Conservation (phyloP, 2,329 filamentous ascomycete genomes). For the Fusarium udum region DNA sequence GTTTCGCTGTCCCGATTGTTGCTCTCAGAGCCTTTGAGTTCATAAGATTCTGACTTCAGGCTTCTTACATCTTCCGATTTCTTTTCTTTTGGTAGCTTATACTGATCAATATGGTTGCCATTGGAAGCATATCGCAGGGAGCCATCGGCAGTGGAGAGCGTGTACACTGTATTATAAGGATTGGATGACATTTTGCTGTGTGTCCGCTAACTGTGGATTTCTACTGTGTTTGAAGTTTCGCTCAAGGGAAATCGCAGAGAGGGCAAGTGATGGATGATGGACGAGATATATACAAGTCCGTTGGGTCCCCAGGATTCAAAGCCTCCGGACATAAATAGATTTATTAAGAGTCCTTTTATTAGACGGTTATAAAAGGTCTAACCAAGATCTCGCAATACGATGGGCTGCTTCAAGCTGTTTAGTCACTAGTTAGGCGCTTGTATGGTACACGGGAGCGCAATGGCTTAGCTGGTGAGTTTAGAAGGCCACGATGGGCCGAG, state of each 20-base stretch:
- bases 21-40: background rate
- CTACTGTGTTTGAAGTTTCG: background rate
- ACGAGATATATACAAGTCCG: background rate
- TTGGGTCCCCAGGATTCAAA: background rate
- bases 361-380: no score
- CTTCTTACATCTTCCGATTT: no score
- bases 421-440: background rate
- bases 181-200: background rate
- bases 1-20: no score
- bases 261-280: no score
- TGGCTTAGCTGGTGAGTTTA: background rate
- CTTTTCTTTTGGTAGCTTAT: no score
- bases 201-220: background rate
- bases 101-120: background rate
- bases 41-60: background rate
- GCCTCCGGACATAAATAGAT: background rate
- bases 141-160: background rate
- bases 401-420: background rate
- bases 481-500: background rate
- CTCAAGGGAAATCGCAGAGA: no score
- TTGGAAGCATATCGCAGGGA: background rate
- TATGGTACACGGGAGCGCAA: background rate
- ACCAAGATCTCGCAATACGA: accelerated
- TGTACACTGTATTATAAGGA: background rate
- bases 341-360: background rate